Base-by-base conservation (phyloP, 83 land plant species). In the Isoetes engelmannii region DNA sequence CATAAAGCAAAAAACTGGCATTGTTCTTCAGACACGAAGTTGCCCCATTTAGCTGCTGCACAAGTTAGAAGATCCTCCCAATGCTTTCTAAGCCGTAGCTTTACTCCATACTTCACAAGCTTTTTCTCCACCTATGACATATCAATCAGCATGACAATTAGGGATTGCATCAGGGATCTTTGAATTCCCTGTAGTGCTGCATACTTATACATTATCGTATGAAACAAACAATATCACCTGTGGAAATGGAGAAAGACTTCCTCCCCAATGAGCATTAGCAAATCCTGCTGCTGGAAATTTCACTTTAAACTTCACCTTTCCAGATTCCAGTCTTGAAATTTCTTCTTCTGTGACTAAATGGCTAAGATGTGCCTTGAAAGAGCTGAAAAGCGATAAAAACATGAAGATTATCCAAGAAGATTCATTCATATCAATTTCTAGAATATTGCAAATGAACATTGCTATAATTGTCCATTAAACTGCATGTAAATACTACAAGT, bases 1-100 rank as follows among this genome's bases (percentile, higher is more conserved):
- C 99, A 94, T 0, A 86, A 70, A 7, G 83, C 75, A 71, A 88
- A 90, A 60, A 90, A 94, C 5, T 63, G 76, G 48, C 82, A 79
- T 73, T 88, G 87, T 18, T 44, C 79, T 43, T 91, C 86, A 48
- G 85, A 77, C 74, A 69, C 45, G 46, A 89, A 93, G 66, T 84
- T 86, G 54, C 81, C 78, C 44, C 77, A 80, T 19, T 78, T 75
- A 48, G 73, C 64, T 10, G 45, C 65, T 28, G 37, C 37, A 28
- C 37, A 2, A 49, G 72, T 73, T 45, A 70, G 76, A 15, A 69
- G 21, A 46, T 71, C 79, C 68, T 76, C 78, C 93, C 92, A 95
- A 61, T 83, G 85, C 5, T 79, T 74, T 20, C 77, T 69, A 37
- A 95, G 56, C 68, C 83, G 72, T 66, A 13, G 71, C 67, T 88